Percentiles rank a stretch among this genome's conserved stretches.
These are phyloP conservation scores for Plasmopara viticola DNA, from an alignment of 352 stramenopile species.

Conservation along the genomic window DNA sequence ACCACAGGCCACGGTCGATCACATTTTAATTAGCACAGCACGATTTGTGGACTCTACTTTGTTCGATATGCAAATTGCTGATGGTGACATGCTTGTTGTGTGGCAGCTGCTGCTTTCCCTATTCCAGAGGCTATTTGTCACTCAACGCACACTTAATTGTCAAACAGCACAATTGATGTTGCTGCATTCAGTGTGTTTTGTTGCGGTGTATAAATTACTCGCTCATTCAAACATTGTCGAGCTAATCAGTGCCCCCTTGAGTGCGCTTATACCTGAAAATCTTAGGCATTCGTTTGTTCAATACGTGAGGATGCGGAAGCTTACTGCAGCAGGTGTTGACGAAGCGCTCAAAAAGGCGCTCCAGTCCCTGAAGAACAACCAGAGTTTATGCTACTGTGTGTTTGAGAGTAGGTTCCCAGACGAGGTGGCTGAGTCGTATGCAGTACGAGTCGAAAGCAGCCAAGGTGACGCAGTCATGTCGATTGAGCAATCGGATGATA, in stretches of 20 bases:
- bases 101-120: slow-evolving; percentile 31
- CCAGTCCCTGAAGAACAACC: slow-evolving; percentile 6
- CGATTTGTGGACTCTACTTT: slow-evolving; percentile 34
- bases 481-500: slow-evolving; percentile 18
- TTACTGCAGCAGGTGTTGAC: slow-evolving; percentile 12
- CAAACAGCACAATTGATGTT: slow-evolving; percentile 12
- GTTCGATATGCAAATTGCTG: slow-evolving; percentile 43
- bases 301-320: slow-evolving; percentile 11
- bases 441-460: slow-evolving; percentile 4
- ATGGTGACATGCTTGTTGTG: slow-evolving; percentile 32
- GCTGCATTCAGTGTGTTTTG: slow-evolving; percentile 28
- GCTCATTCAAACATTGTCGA: slow-evolving; percentile 40
- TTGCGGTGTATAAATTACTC: slow-evolving; percentile 42
- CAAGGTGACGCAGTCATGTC: neutral
- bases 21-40: slow-evolving; percentile 18
- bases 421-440: slow-evolving; percentile 13
- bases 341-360: slow-evolving; percentile 12
- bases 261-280: slow-evolving; percentile 16
- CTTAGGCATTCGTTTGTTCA: slow-evolving; percentile 19
- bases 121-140: slow-evolving; percentile 36
- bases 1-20: slow-evolving; percentile 1
- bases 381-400: slow-evolving; percentile 2
- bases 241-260: slow-evolving; percentile 1
- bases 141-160: slow-evolving; percentile 14
- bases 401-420: slow-evolving; percentile 27